These are phyloP conservation scores for Diaporthe humulicola DNA, from an alignment of 2,329 filamentous ascomycete species.

Conservation along the genomic window DNA sequence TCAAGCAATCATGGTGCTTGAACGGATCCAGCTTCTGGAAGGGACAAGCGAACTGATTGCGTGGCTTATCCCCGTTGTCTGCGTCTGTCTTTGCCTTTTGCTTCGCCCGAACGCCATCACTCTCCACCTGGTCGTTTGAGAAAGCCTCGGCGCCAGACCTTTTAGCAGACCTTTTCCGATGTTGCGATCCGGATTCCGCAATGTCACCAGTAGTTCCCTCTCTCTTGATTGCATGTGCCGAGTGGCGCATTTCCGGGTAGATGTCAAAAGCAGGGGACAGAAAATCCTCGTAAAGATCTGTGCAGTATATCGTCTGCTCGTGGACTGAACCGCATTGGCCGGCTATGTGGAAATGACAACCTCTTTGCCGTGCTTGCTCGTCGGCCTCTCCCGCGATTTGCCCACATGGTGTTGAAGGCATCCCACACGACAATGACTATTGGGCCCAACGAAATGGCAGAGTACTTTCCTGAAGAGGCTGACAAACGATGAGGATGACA, in stretches of 20 bases:
- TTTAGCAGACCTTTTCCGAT: neutral
- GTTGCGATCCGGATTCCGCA: too few species aligned
- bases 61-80: neutral
- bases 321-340: neutral
- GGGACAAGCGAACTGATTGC: neutral
- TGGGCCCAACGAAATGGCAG: too few species aligned
- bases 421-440: neutral
- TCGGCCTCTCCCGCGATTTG: neutral
- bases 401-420: neutral
- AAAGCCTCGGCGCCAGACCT: neutral
- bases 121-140: neutral
- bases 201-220: neutral
- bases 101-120: neutral
- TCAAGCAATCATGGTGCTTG: conserved; percentile 3
- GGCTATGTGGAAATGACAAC: neutral
- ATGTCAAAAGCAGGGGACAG: neutral
- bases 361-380: neutral
- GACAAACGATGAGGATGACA: neutral
- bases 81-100: neutral
- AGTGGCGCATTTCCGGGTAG: neutral
- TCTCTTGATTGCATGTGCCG: neutral
- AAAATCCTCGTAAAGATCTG: neutral
- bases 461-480: neutral
- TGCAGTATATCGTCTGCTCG: neutral
- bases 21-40: neutral